Evolutionary conservation across 2,329 filamentous ascomycete genomes (phyloP).

Genomic region (Epichloe coenophiala): DNA sequence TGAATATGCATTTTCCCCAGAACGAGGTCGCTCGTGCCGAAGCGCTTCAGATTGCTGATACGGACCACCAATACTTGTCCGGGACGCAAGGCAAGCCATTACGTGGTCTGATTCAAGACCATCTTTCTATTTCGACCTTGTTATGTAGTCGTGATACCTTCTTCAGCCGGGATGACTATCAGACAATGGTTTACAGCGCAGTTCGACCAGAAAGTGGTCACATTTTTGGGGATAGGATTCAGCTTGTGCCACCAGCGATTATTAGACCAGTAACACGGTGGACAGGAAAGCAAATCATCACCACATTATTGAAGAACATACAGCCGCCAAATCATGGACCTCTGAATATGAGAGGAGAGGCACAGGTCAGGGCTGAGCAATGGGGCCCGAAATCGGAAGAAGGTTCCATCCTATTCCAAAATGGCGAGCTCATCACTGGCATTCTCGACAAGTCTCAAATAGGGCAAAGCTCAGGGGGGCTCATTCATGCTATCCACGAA

Average conservation of each 20-base stretch:
- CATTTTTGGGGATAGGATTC: conserved; percentile 68
- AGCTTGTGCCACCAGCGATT: conserved; percentile 68
- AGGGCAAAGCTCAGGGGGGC: conserved; percentile 76
- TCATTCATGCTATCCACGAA: conserved; percentile 88
- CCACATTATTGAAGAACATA: conserved; percentile 86
- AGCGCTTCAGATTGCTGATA: conserved; percentile 85
- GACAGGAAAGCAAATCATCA: conserved; percentile 95
- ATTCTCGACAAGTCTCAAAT: conserved; percentile 95
- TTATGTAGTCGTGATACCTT: conserved; percentile 87
- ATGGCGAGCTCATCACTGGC: conserved; percentile 77
- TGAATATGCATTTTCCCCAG: conserved; percentile 99
- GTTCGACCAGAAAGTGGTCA: conserved; percentile 83
- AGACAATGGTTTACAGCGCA: conserved; percentile 85
- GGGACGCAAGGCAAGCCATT: conserved; percentile 87
- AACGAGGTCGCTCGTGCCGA: conserved; percentile 91
- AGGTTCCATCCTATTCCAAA: conserved; percentile 64
- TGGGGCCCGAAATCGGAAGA: conserved; percentile 75
- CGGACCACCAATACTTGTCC: conserved; percentile 92
- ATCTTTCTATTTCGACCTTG: conserved; percentile 86
- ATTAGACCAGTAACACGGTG: conserved; percentile 70
- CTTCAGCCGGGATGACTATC: conserved; percentile 77
- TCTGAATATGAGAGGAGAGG: conserved; percentile 66
- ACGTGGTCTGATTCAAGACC: conserved; percentile 93
- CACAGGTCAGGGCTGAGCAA: conserved; percentile 61
- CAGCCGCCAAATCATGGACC: conserved; percentile 62